These are phyloP conservation scores for Conoideocrella luteorostrata DNA, from an alignment of 2,329 filamentous ascomycete genomes.

Conservation along the genomic window DNA sequence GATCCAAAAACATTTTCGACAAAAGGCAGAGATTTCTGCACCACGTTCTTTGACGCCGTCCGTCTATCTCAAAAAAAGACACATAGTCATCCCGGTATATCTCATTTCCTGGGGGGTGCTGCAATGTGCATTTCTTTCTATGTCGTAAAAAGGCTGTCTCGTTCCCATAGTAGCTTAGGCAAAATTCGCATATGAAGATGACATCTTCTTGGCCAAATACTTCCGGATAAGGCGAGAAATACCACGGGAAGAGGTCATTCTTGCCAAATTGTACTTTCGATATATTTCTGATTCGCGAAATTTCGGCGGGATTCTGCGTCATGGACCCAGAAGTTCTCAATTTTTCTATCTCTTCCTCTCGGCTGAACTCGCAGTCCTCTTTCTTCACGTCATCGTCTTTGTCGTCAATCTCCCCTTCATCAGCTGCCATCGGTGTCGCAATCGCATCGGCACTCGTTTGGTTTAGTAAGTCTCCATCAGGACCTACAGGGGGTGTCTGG, in stretches of 20 bases:
- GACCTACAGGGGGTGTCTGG: constrained; percentile 36
- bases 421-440: constrained; percentile 37
- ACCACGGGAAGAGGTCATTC: constrained; percentile 93
- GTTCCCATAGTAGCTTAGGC: constrained; percentile 83
- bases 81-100: constrained; percentile 94
- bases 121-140: constrained; percentile 79
- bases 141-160: constrained; percentile 78
- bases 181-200: constrained; percentile 97
- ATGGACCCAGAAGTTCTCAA: constrained; percentile 90
- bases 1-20: constrained; percentile 93
- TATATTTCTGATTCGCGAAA: constrained; percentile 91
- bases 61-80: constrained; percentile 96
- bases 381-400: constrained; percentile 37
- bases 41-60: constrained; percentile 87
- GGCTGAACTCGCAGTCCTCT: constrained; percentile 56
- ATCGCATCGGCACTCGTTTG: constrained; percentile 36
- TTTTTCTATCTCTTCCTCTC: constrained; percentile 93
- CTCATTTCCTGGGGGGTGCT: constrained; percentile 94
- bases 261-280: constrained; percentile 91
- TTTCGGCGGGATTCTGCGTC: constrained; percentile 97
- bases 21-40: constrained; percentile 92
- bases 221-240: constrained; percentile 95
- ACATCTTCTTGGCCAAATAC: constrained; percentile 81
- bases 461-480: constrained; percentile 39
- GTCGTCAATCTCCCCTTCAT: constrained; percentile 52